Percentiles rank a stretch among this genome's conserved stretches.
Conservation (phyloP, 2,329 filamentous ascomycete genomes). For the Colletotrichum filicis region DNA sequence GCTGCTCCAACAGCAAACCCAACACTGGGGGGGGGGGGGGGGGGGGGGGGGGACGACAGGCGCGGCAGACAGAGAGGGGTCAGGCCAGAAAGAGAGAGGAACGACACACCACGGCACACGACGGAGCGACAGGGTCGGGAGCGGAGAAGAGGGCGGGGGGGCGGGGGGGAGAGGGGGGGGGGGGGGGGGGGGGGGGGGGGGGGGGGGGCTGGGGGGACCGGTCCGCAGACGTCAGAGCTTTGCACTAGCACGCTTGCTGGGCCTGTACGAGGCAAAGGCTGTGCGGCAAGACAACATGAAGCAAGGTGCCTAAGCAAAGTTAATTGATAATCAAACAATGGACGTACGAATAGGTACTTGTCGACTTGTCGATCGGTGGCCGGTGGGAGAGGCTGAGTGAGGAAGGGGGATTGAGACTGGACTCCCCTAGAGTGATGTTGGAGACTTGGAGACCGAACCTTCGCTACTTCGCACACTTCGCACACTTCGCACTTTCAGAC, state of each 20-base stretch:
- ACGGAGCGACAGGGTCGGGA: too few species aligned
- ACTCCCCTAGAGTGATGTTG: neutral
- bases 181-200: too few species aligned
- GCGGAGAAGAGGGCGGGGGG: too few species aligned
- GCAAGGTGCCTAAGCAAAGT: neutral
- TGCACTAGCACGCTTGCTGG: neutral
- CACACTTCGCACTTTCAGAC: neutral
- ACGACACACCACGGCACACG: too few species aligned
- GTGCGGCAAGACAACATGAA: neutral
- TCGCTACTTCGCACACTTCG: neutral
- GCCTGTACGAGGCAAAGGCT: neutral
- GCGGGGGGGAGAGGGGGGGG: too few species aligned
- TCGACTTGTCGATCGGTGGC: neutral
- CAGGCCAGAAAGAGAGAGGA: too few species aligned
- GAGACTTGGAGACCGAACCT: neutral
- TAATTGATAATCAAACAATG: neutral
- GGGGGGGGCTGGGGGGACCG: too few species aligned
- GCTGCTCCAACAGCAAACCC: neutral
- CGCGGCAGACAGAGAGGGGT: too few species aligned
- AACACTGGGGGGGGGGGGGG: neutral
- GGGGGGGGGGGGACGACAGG: too few species aligned
- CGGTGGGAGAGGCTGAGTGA: neutral
- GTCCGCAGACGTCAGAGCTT: constrained; percentile 5
- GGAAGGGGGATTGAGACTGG: neutral
- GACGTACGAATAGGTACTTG: neutral